Base-by-base conservation (phyloP, 2,329 filamentous ascomycete species). In the Tothia fuscella region DNA sequence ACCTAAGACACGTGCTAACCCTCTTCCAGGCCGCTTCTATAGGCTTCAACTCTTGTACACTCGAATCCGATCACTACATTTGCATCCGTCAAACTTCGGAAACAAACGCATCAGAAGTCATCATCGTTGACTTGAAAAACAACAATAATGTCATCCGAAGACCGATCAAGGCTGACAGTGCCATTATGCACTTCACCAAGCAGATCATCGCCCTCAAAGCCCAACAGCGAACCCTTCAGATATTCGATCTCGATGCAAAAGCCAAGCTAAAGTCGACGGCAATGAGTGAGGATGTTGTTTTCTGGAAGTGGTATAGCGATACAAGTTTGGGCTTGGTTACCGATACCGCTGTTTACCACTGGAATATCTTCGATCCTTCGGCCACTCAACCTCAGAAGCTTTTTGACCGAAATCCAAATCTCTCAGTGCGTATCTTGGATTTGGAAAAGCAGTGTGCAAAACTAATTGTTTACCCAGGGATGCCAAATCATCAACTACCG, bases 401-500 rank as follows among this genome's bases (percentile, higher is more conserved):
- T 54, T 98, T 96, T 60, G 89, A 96, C 61, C 82, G 91, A 56
- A 91, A 95, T 58, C 74, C 81, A 51, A 95, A 94, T 59, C 76
- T 98, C 43, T 76, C 74, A 53, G 86, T 91, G 72, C 52, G 82
- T 70, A n/a, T 21, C 36, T 19, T 44, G 17, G 51, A 14, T 24
- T 16, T 13, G 32, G 22, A 29, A 37, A 45, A 12, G 32, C 28
- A 25, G 25, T 16, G 3, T 14, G 2, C 6, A 46, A 35, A 34
- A 33, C 31, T 41, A 39, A 17, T 28, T 9, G 12, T 33, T 3
- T 47, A 29, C n/a, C n/a, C 54, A 93, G 85, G 82, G 82, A 50
- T 93, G 86, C 65, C 91, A 98, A 76, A 98, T 98, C 64, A 98
- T 98, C 76, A 98, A 96, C 70, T 98, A 98, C 68, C 86, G 89